phyloP scores from a whole-genome alignment of 441 rosid species.

The Corymbia calophylla region DNA sequence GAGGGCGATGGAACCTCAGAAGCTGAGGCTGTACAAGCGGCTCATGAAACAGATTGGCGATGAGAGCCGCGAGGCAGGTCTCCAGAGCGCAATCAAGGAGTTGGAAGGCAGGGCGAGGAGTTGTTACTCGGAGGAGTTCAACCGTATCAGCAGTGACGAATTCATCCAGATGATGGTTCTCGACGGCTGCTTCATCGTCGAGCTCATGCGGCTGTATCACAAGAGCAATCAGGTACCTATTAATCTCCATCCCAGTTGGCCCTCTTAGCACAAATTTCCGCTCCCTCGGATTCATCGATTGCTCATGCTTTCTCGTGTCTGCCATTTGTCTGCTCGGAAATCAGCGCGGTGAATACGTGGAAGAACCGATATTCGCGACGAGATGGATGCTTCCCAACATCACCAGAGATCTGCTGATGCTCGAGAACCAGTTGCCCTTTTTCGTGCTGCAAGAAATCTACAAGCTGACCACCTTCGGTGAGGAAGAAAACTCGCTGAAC shows the following conservation, averaged over 20 bases:
- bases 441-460: background rate
- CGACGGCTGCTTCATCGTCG: background rate
- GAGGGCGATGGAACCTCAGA: background rate
- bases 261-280: background rate
- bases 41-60: background rate
- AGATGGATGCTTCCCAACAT: slow-evolving; percentile 2
- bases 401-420: background rate
- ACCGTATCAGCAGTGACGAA: background rate
- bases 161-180: background rate
- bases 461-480: background rate
- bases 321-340: background rate
- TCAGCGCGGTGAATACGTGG: background rate
- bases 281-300: background rate
- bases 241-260: background rate
- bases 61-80: background rate
- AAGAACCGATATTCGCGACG: background rate
- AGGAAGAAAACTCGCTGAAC: background rate
- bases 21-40: background rate
- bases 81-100: background rate
- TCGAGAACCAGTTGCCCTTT: background rate
- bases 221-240: background rate
- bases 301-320: background rate
- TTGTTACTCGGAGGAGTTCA: background rate
- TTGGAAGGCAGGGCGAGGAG: background rate
- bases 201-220: background rate